Conservation (phyloP, 1,139 yeast species). For the Pichia sp. region DNA sequence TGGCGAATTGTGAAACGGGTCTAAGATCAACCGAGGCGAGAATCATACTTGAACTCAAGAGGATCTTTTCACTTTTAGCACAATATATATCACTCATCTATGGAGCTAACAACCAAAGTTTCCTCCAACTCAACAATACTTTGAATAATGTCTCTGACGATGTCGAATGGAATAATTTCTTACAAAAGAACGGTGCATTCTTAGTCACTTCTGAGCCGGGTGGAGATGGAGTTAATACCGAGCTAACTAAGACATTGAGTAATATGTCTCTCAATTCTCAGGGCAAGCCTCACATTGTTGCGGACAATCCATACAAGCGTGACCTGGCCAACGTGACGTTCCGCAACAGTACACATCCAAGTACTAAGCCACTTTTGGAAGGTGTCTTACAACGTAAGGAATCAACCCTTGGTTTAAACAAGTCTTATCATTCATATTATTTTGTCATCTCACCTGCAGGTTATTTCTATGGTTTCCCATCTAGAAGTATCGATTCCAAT, state of each 20-base stretch:
- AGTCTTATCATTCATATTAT: slow-evolving; percentile 36
- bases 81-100: slow-evolving; percentile 27
- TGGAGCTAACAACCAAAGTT: slow-evolving; percentile 24
- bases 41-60: slow-evolving; percentile 35
- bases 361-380: slow-evolving; percentile 38
- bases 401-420: slow-evolving; percentile 31
- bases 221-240: not conserved
- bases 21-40: slow-evolving; percentile 37
- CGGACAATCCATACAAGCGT: slow-evolving; percentile 30
- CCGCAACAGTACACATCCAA: slow-evolving; percentile 31
- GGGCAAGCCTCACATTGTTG: slow-evolving; percentile 6
- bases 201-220: slow-evolving; percentile 24
- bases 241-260: slow-evolving; percentile 1
- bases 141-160: slow-evolving; percentile 30
- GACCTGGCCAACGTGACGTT: slow-evolving; percentile 31
- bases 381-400: slow-evolving; percentile 40
- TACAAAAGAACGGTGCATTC: slow-evolving; percentile 23
- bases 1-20: slow-evolving; percentile 34
- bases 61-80: slow-evolving; percentile 29
- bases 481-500: slow-evolving; percentile 34
- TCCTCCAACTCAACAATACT: slow-evolving; percentile 25
- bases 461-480: slow-evolving; percentile 39
- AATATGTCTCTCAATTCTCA: slow-evolving; percentile 5
- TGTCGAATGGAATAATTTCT: slow-evolving; percentile 40
- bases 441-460: slow-evolving; percentile 40